Evolutionary conservation across 2,329 filamentous ascomycete genomes (phyloP).

Genomic region (Verticillium klebahnii): DNA sequence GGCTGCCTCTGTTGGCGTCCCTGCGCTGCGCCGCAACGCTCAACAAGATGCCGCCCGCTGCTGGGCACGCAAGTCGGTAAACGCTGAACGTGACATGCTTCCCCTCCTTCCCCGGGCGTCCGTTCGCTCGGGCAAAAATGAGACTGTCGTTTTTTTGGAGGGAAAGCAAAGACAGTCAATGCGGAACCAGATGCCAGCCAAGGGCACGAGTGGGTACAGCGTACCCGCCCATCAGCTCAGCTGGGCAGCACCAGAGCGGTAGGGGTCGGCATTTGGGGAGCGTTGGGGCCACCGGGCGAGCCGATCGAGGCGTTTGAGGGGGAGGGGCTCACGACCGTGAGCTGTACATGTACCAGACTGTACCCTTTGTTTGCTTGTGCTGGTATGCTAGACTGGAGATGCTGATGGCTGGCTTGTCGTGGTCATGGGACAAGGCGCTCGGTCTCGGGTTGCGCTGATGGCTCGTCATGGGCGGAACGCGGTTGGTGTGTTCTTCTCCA

Average conservation of each 20-base stretch:
- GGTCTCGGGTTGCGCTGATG: neutral
- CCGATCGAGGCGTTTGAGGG: neutral
- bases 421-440: neutral
- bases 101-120: neutral
- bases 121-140: neutral
- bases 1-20: neutral
- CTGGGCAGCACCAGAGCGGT: neutral
- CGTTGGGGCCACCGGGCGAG: neutral
- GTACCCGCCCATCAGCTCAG: neutral
- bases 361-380: neutral
- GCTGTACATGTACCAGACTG: neutral
- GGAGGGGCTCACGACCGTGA: neutral
- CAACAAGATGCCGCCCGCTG: constrained; percentile 10
- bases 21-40: constrained; percentile 1
- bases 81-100: neutral
- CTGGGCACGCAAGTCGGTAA: neutral
- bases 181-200: constrained; percentile 7
- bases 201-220: neutral
- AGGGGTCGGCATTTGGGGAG: neutral
- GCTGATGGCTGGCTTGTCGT: neutral
- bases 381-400: neutral
- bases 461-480: neutral
- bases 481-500: neutral
- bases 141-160: neutral
- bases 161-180: constrained; percentile 5